phyloP scores from a whole-genome alignment of 441 rosid species.

The Populus tomentosa region DNA sequence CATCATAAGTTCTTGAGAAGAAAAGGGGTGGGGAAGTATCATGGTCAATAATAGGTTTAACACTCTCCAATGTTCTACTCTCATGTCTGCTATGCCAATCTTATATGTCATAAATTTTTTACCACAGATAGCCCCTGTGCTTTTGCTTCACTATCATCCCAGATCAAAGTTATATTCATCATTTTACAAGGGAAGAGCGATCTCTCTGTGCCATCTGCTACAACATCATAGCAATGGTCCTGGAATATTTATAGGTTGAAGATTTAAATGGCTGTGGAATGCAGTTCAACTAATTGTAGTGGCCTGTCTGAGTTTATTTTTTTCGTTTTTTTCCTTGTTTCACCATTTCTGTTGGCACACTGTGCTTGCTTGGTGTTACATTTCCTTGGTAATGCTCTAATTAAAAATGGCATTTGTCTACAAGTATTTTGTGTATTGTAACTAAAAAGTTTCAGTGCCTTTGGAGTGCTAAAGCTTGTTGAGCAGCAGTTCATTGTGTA shows the following conservation, averaged over 20 bases:
- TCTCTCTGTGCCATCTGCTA: not conserved
- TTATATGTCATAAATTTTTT: not conserved
- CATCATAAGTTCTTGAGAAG: constrained; percentile 44
- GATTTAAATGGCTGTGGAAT: not conserved
- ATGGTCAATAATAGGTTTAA: not conserved
- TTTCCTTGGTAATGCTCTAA: too few relatives aligned
- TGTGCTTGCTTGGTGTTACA: too few relatives aligned
- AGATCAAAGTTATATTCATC: not conserved
- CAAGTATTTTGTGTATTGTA: too few relatives aligned
- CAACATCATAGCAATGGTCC: not conserved
- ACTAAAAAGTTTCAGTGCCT: too few relatives aligned
- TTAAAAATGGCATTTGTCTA: too few relatives aligned
- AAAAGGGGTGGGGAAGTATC: constrained; percentile 1
- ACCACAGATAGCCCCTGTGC: not conserved
- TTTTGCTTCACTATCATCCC: not conserved
- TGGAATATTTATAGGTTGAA: not conserved
- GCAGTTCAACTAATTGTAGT: not conserved
- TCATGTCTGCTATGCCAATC: not conserved
- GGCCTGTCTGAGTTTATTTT: not conserved
- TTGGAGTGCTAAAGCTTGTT: too few relatives aligned
- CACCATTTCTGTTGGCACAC: too few relatives aligned
- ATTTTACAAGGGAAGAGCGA: not conserved
- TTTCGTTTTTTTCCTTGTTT: too few relatives aligned
- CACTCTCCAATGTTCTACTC: not conserved
- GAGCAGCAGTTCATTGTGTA: too few relatives aligned